phyloP scores from a whole-genome alignment of 495 filamentous ascomycete genomes.

The Geoglossum glabrum region DNA sequence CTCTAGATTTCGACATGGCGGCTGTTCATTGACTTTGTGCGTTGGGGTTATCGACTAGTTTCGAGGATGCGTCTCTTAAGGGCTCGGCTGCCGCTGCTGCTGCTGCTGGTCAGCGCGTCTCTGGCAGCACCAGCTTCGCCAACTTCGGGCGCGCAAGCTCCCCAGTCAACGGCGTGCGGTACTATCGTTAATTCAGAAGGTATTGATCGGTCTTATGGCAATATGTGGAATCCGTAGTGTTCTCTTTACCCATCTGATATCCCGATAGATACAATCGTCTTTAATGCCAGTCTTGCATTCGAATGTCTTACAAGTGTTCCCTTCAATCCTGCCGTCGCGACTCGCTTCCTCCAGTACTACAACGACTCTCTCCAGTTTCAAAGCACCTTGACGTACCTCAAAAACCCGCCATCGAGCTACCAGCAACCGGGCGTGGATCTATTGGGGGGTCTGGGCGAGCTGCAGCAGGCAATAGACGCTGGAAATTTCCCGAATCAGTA shows the following conservation, averaged over 20 bases:
- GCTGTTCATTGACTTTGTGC: neutral
- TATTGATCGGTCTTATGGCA: neutral
- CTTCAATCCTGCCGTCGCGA: conserved; percentile 30
- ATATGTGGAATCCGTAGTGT: neutral
- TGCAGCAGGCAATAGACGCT: conserved; percentile 21
- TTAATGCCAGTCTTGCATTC: conserved; percentile 23
- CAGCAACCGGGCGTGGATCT: conserved; percentile 33
- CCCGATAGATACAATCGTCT: conserved; percentile 8
- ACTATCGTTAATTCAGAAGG: neutral
- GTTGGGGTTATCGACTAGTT: neutral
- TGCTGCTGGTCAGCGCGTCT: neutral
- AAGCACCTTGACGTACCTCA: conserved; percentile 32
- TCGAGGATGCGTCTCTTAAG: neutral
- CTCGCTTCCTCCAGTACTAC: conserved; percentile 30
- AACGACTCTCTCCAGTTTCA: conserved; percentile 38
- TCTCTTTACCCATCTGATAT: too few species aligned
- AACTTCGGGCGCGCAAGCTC: neutral
- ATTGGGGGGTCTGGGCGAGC: conserved; percentile 21
- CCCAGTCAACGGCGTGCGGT: neutral
- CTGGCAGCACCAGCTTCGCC: neutral
- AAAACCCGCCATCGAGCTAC: conserved; percentile 33
- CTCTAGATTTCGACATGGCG: neutral
- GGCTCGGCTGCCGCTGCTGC: neutral
- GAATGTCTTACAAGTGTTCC: conserved; percentile 35
- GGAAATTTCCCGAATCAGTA: conserved; percentile 27